Base-by-base conservation (phyloP, 257 asterid genomes). In the Salvia rosmarinus region DNA sequence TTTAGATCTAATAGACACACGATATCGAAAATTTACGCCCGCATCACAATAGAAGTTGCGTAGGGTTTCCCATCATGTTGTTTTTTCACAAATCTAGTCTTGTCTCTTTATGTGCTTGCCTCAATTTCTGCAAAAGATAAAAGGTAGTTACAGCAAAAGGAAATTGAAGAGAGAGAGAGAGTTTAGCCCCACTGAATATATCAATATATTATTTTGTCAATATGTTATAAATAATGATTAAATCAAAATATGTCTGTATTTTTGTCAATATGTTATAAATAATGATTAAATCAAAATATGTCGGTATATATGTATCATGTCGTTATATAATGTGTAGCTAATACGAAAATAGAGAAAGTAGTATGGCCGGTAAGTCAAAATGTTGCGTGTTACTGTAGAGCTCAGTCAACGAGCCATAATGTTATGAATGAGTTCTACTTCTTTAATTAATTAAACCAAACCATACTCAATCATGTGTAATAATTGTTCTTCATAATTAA, bases 391-490 rank as follows among this genome's bases (percentile, higher is more conserved):
- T 16, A 44, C 25, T n/a, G 1, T 8, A 25, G 57, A 46, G 44
- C 46, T 14, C 20, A 25, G 28, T 25, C 20, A 28, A 23, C 46
- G 46, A 4, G 21, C 14, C 21, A 44, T 40, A 40, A 21, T n/a
- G n/a, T n/a, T n/a, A 40, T 40, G 23, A 52, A 28, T 57, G 68
- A 46, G 46, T 54, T 11, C 55, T 46, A 58, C n/a, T 56, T 44
- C 40, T 6, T 52, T 23, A 30, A 16, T 37, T n/a, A 30, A 16
- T 6, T 7, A 34, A 60, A 49, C 17, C 34, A 50, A 50, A 16
- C 34, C 13, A 3, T 17, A 67, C 37, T 55, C 44, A 68, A 80
- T 52, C 11, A 67, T 68, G 43, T 58, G 20, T 47, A 72, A 75
- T 80, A 64, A 68, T 72, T 47, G 51, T 40, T 39, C 35, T 10